Evolutionary conservation across 2,329 filamentous ascomycete genomes (phyloP), one percentile per base, ranked within the genome.

Genomic region (Fusarium sp.): DNA sequence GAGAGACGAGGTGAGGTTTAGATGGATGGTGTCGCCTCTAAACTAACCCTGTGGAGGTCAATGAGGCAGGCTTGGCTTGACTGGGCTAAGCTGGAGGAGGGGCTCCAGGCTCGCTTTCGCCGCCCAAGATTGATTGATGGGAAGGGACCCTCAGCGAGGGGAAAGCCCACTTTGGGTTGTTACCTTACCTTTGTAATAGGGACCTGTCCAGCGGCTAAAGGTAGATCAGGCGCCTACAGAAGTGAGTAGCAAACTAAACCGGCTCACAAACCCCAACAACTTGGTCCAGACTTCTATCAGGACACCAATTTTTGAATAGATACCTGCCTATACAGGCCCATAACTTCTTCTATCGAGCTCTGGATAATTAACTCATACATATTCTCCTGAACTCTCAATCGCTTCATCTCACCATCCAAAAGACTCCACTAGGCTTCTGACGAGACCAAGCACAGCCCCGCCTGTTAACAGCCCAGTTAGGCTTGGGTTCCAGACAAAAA

Each of bases 1-100:
- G 15, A 53, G 61, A 70, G 45, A 65, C 51, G 45, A 70, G 32
- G 60, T 66, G 53, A 71, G 71, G 73, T 69, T 69, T 65, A 63
- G 78, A 76, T 66, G 73, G 78, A 76, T 66, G 73, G 69, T 63
- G 74, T 67, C 63, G 72, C 73, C 63, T 69, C 41, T 70, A 61
- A 74, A 62, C 66, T 70, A 65, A 74, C 63, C 66, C 36, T 74
- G 66, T 74, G 63, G 63, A 74, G 59, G 73, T 73, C 73, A 66
- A 62, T 75, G 70, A 75, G 58, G 60, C 70, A 75, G 62, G 60
- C 70, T 68, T 64, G 63, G 45, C 67, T 66, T 59, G 66, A 39
- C 66, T 66, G 66, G 67, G 61, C 66, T 70, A 63, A 54, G 60
- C 60, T 70, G 66, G 72, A 73, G 72, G 66, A 67, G 67, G 69